Base-by-base conservation (phyloP, 2,329 filamentous ascomycete species). In the Sporothrix dimorphospora region DNA sequence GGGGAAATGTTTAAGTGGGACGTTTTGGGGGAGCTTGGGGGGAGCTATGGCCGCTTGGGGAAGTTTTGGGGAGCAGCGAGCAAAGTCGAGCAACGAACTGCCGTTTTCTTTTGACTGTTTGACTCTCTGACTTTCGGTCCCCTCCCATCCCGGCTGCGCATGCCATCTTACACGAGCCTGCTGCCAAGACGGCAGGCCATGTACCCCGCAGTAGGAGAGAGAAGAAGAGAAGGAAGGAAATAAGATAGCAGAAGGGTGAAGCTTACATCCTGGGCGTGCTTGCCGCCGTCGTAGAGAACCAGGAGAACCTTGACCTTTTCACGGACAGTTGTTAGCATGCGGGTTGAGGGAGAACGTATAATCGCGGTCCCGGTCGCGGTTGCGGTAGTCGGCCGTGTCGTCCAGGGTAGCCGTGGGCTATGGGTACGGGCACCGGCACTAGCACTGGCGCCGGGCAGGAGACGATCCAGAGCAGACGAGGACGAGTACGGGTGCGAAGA, bases 231-330 rank as follows among this genome's bases (percentile, higher is more conserved):
- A 14, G 14, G n/a, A 65, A 38, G 6, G 8, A 8, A 47, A 27
- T n/a, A n/a, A n/a, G n/a, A n/a, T n/a, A n/a, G n/a, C 40, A 40
- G 6, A 19, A 55, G 45, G 24, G 3, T 51, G 21, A 27, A 27
- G 81, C 85, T 82, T 81, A 97, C 94, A 80, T 98, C 88, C 84
- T 92, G 85, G 85, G 94, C 94, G 86, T 97, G 94, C 85, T 94
- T 86, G 81, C 90, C 88, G 82, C 94, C 94, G 84, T 98, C 94
- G 87, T 98, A 98, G 78, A 97, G 89, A 78, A 97, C 93, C 81
- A 94, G 87, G 81, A 98, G 91, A 85, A 98, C 93, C 87, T 98
- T 98, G 86, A 94, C 94, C 94, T 98, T 82, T 83, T 83, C 81
- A 80, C 80, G 81, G 78, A 77, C 75, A 74, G 82, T 82, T 78